Conservation (phyloP, 2,329 filamentous ascomycete genomes). For the Ophiosphaerella herpotricha region DNA sequence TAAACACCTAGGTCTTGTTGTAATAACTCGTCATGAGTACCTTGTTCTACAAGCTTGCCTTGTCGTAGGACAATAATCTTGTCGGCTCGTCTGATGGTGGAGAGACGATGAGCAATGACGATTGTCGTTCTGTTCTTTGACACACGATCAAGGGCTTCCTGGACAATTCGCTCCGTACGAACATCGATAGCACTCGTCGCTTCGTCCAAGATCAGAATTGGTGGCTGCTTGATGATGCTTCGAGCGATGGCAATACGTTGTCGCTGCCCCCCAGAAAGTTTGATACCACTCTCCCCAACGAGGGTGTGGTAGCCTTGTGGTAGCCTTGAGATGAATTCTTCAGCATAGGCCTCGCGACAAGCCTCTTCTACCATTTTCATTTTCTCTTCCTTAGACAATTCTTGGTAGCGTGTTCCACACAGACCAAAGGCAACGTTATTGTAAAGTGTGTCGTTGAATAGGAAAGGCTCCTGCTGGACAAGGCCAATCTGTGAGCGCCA, state of each 20-base stretch:
- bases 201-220: conserved; percentile 74
- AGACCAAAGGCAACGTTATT: conserved; percentile 48
- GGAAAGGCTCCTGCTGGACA: conserved; percentile 48
- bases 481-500: conserved; percentile 53
- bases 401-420: conserved; percentile 52
- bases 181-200: conserved; percentile 71
- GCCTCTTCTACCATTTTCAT: conserved; percentile 55
- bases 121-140: conserved; percentile 70
- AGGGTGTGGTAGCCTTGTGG: conserved; percentile 70
- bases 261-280: conserved; percentile 82
- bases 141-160: conserved; percentile 63
- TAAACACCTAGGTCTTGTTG: conserved; percentile 66
- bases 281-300: conserved; percentile 78
- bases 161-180: conserved; percentile 58
- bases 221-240: conserved; percentile 68
- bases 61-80: conserved; percentile 76
- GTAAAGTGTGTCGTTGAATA: conserved; percentile 48
- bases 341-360: conserved; percentile 45
- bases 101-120: conserved; percentile 77
- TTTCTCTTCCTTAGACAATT: conserved; percentile 61
- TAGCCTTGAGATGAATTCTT: conserved; percentile 44
- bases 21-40: conserved; percentile 75
- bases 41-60: conserved; percentile 73
- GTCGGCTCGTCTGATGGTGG: conserved; percentile 77
- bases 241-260: conserved; percentile 79